These are phyloP conservation scores for Bertia moriformis DNA, from an alignment of 2,329 filamentous ascomycete genomes.

Conservation along the genomic window DNA sequence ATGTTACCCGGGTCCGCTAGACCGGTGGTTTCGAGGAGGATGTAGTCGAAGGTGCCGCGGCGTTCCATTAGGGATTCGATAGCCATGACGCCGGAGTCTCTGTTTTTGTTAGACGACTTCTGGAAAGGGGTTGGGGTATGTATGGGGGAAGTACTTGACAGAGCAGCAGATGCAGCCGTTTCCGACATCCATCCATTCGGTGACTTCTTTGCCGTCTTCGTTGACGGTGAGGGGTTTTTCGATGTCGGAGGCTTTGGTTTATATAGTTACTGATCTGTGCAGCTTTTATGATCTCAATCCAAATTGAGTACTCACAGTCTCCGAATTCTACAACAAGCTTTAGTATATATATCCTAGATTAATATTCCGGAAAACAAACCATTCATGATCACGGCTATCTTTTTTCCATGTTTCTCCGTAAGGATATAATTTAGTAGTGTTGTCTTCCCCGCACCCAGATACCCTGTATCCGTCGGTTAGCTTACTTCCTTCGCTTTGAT, in stretches of 20 bases:
- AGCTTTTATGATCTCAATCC: too few relatives aligned
- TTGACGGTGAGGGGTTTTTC: slow-evolving; percentile 91
- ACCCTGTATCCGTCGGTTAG: slow-evolving; percentile 34
- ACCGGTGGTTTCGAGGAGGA: slow-evolving; percentile 88
- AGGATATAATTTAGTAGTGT: slow-evolving; percentile 92
- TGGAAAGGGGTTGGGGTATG: too few relatives aligned
- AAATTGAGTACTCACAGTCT: slow-evolving; percentile 43
- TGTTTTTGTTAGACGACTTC: too few relatives aligned
- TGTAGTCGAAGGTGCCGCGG: slow-evolving; percentile 90
- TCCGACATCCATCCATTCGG: slow-evolving; percentile 89
- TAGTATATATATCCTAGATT: slow-evolving; percentile 4
- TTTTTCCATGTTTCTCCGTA: slow-evolving; percentile 89
- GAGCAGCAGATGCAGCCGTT: slow-evolving; percentile 98
- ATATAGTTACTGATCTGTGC: not conserved
- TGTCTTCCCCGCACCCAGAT: slow-evolving; percentile 89
- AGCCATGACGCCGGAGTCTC: slow-evolving; percentile 81
- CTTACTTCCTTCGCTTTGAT: too few relatives aligned
- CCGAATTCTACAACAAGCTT: slow-evolving; percentile 49
- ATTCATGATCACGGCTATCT: slow-evolving; percentile 94
- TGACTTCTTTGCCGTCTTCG: slow-evolving; percentile 58
- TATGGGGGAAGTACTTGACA: slow-evolving; percentile 78
- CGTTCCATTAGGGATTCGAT: slow-evolving; percentile 94
- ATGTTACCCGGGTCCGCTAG: slow-evolving; percentile 91
- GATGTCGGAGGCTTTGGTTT: slow-evolving; percentile 54
- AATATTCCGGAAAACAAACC: slow-evolving; percentile 27